A percentile compares a stretch with the other conserved stretches of the same genome.
Conservation (phyloP, 495 filamentous ascomycete species). For the Umbilicaria muhlenbergii region DNA sequence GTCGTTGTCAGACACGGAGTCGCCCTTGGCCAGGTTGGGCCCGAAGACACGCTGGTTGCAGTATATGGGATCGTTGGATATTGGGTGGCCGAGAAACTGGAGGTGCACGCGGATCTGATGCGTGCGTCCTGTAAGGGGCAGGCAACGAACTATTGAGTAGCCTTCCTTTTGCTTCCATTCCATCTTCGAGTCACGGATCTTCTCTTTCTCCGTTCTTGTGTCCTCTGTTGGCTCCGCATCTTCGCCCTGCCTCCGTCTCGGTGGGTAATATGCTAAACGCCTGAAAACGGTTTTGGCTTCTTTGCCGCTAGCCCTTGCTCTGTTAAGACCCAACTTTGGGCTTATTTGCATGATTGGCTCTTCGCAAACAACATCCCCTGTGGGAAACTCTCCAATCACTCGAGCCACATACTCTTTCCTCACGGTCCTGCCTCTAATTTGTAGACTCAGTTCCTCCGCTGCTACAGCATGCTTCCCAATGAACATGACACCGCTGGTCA, state of each 20-base stretch:
- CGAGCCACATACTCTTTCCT: slow-evolving; percentile 90
- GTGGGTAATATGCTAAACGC: slow-evolving; percentile 72
- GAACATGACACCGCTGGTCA: slow-evolving; percentile 97
- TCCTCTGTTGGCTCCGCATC: slow-evolving; percentile 16
- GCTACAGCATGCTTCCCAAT: slow-evolving; percentile 70
- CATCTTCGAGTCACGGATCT: slow-evolving; percentile 10
- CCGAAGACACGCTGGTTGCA: slow-evolving; percentile 89
- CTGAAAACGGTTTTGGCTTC: slow-evolving; percentile 80
- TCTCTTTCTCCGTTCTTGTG: slow-evolving; percentile 5
- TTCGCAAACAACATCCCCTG: slow-evolving; percentile 63
- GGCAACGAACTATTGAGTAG: slow-evolving; percentile 88
- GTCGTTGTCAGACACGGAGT: slow-evolving; percentile 54
- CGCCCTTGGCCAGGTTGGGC: slow-evolving; percentile 52
- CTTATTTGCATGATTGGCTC: slow-evolving; percentile 89
- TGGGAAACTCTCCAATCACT: slow-evolving; percentile 80
- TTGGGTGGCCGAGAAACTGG: slow-evolving; percentile 87
- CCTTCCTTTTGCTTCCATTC: slow-evolving; percentile 31
- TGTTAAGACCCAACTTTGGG: slow-evolving; percentile 86
- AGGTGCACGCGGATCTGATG: slow-evolving; percentile 93
- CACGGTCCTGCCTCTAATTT: slow-evolving; percentile 61
- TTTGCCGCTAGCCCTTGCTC: slow-evolving; percentile 85
- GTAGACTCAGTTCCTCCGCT: slow-evolving; percentile 54
- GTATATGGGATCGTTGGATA: slow-evolving; percentile 95
- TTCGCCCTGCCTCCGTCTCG: slow-evolving; percentile 20
- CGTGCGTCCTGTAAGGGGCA: slow-evolving; percentile 84